phyloP scores from a whole-genome alignment of 1,284 basidiomycete species.

The Melampsora abietis-canadensis region DNA sequence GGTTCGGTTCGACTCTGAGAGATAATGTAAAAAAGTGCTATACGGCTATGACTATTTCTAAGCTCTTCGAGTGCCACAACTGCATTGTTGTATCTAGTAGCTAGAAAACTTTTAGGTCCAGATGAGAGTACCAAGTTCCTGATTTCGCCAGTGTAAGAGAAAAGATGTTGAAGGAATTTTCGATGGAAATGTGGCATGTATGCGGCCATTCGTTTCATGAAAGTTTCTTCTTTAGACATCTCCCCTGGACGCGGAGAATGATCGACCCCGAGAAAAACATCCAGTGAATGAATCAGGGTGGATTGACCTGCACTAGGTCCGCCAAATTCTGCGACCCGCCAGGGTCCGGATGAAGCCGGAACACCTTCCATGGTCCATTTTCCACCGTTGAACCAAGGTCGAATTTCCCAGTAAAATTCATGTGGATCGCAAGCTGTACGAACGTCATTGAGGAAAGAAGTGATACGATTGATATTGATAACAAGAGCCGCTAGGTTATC shows the following conservation, averaged over 20 bases:
- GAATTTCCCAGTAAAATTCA: conserved; percentile 76
- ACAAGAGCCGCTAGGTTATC: conserved; percentile 68
- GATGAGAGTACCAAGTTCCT: conserved; percentile 10
- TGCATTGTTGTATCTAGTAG: conserved; percentile 39
- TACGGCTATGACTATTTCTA: neutral
- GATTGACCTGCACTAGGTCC: conserved; percentile 90
- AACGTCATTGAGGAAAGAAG: conserved; percentile 64
- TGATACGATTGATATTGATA: conserved; percentile 66
- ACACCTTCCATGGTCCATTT: conserved; percentile 81
- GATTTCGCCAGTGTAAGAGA: conserved; percentile 43
- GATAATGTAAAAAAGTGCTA: neutral
- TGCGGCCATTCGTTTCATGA: conserved; percentile 73
- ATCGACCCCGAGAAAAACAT: conserved; percentile 82
- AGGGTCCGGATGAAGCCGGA: conserved; percentile 54
- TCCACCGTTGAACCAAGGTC: conserved; percentile 88
- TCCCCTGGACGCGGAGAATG: conserved; percentile 56
- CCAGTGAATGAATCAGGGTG: conserved; percentile 79
- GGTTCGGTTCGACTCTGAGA: conserved; percentile 7
- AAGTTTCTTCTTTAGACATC: conserved; percentile 55
- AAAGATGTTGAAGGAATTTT: conserved; percentile 76
- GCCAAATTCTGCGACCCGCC: conserved; percentile 61
- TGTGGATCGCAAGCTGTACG: conserved; percentile 71
- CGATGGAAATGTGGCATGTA: conserved; percentile 93
- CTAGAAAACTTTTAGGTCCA: conserved; percentile 61
- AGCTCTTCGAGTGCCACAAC: neutral